A percentile compares a stretch with the other conserved stretches of the same genome.
phyloP scores from a whole-genome alignment of 164 flowering plant species.

The Taxillus chinensis region DNA sequence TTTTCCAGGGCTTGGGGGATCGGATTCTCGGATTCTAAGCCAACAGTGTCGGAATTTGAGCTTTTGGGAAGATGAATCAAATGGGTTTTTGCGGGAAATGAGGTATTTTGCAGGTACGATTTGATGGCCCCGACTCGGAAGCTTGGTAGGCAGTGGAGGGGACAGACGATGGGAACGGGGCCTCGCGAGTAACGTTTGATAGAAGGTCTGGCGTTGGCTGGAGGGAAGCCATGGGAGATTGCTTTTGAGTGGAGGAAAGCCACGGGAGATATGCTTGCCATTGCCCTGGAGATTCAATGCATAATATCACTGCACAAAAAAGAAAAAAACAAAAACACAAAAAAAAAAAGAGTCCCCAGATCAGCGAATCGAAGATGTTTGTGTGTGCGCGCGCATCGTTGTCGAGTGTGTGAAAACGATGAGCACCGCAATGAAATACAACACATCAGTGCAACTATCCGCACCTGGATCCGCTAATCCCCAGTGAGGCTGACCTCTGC shows the following conservation, averaged over 20 bases:
- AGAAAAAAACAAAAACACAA: too few species aligned
- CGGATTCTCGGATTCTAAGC: constrained; percentile 18
- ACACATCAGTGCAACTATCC: too few species aligned
- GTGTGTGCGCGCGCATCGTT: too few species aligned
- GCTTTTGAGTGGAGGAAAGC: constrained; percentile 17
- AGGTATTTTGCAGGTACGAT: constrained; percentile 2
- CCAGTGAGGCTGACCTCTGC: too few species aligned
- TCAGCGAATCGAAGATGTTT: too few species aligned
- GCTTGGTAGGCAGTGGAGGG: constrained; percentile 1
- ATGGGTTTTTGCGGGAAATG: constrained; percentile 9
- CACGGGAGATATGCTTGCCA: constrained; percentile 20
- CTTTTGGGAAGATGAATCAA: constrained; percentile 18
- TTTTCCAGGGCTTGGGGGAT: constrained; percentile 14
- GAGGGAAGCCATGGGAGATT: constrained; percentile 10
- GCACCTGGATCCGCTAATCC: too few species aligned
- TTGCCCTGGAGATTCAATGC: neutral
- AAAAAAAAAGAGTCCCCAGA: too few species aligned
- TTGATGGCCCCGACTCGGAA: constrained; percentile 9
- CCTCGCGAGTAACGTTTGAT: constrained; percentile 22
- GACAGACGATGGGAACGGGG: constrained; percentile 1
- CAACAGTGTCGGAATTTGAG: constrained; percentile 19
- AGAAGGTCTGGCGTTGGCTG: constrained; percentile 9
- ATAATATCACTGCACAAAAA: too few species aligned
- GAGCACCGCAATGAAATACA: too few species aligned
- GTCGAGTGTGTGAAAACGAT: too few species aligned